Conservation (phyloP, 768 basidiomycete genomes). For the Gyrodon lividus region DNA sequence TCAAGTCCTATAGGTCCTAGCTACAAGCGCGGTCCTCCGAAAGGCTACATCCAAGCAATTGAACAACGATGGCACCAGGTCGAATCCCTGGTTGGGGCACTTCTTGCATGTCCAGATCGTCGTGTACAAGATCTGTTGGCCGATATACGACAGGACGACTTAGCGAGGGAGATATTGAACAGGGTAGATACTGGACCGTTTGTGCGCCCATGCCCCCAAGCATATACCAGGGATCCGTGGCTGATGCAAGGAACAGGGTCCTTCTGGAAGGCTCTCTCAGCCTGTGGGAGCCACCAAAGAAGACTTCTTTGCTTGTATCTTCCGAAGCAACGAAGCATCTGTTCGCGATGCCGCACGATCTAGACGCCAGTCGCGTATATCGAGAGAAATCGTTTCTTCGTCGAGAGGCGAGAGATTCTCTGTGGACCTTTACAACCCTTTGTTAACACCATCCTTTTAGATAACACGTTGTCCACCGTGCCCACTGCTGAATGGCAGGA, state of each 20-base stretch:
- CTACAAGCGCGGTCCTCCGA: constrained; percentile 81
- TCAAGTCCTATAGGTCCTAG: constrained; percentile 54
- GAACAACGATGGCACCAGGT: constrained; percentile 92
- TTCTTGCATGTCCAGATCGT: constrained; percentile 70
- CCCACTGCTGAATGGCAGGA: constrained; percentile 83
- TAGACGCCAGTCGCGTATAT: constrained; percentile 71
- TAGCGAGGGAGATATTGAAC: constrained; percentile 73
- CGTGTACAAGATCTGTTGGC: constrained; percentile 60
- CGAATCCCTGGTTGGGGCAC: constrained; percentile 82
- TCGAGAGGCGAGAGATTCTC: constrained; percentile 43
- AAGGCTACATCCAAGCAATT: constrained; percentile 91
- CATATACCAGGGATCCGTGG: neutral
- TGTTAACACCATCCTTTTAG: constrained; percentile 31
- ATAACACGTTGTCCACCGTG: constrained; percentile 56
- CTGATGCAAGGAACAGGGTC: constrained; percentile 48
- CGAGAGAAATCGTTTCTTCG: constrained; percentile 80
- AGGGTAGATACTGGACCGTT: constrained; percentile 82
- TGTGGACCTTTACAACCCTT: neutral
- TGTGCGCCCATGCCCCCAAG: constrained; percentile 39
- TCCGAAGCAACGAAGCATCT: constrained; percentile 54
- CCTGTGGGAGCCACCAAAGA: constrained; percentile 67
- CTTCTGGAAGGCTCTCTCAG: constrained; percentile 62
- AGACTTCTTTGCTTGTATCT: constrained; percentile 74
- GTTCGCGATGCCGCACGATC: constrained; percentile 58
- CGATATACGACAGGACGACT: constrained; percentile 67